Conservation (phyloP, 2,329 filamentous ascomycete genomes). For the Ambrosiella cleistominuta region DNA sequence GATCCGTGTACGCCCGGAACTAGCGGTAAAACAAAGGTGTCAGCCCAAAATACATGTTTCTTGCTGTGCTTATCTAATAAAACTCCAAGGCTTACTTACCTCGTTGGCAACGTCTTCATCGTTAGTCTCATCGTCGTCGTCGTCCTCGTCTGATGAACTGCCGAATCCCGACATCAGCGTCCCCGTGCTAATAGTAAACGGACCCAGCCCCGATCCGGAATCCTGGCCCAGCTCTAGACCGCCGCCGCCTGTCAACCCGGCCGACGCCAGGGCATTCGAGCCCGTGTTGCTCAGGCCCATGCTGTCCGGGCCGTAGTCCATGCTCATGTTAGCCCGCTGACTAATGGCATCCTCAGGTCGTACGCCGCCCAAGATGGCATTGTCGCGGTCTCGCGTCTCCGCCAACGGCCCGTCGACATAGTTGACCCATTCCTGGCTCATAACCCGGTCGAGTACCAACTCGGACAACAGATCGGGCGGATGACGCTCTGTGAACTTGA, state of each 20-base stretch:
- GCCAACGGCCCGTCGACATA: conserved; percentile 88
- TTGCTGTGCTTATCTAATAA: background rate
- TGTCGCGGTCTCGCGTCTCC: conserved; percentile 87
- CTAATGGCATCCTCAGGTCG: conserved; percentile 78
- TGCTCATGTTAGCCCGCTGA: conserved; percentile 36
- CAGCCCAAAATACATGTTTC: background rate
- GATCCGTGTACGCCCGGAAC: conserved; percentile 43
- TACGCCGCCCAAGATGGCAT: conserved; percentile 92
- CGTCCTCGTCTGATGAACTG: conserved; percentile 88
- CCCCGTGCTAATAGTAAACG: conserved; percentile 55
- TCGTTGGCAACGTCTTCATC: conserved; percentile 56
- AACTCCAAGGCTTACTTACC: conserved; percentile 30
- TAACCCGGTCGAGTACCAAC: conserved; percentile 69
- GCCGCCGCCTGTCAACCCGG: conserved; percentile 49
- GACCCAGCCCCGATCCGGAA: conserved; percentile 36
- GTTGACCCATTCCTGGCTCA: conserved; percentile 78
- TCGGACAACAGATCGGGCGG: conserved; percentile 75
- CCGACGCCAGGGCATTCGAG: conserved; percentile 60
- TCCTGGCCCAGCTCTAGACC: conserved; percentile 36
- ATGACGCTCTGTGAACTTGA: conserved; percentile 93
- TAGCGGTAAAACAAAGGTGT: conserved; percentile 18
- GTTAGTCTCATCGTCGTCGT: conserved; percentile 70
- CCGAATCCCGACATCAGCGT: conserved; percentile 80
- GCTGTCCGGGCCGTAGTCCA: conserved; percentile 23
- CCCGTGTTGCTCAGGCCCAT: conserved; percentile 21